Base-by-base conservation (phyloP, 257 asterid species). In the Solanum virginianum region DNA sequence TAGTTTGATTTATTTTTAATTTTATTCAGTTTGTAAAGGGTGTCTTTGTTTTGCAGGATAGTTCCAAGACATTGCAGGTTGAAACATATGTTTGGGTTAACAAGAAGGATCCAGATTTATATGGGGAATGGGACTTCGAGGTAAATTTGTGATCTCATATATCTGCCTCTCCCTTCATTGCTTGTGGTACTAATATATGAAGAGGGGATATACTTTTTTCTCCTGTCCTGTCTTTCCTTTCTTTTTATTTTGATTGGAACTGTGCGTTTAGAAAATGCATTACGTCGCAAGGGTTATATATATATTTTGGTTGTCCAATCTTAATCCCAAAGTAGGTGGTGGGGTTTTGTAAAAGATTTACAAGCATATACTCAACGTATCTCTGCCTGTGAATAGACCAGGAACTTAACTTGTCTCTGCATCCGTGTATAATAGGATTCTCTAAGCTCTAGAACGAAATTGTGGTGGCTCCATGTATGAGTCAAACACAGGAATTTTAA, bases 111-210 rank as follows among this genome's bases (percentile, higher is more conserved):
- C 98, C 98, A n/a, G 80, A 90, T 85, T 86, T 95, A 87, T 86
- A 89, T 47, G 98, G 98, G 59, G 91, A 90, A 68, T 95, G 98
- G 98, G 87, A 94, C 87, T 91, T 94, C 66, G 93, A 94, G 94
- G 98, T 94, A 71, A 47, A 80, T 60, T 17, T 86, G 80, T 0
- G 49, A 65, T 69, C 53, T 47, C n/a, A 56, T 66, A 12, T 81
- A 14, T 70, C 51, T 65, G 54, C 66, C 16, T 16, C 20, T 77
- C 81, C 16, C 45, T 77, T 77, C 43, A 1, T 51, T 10, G 17
- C 82, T 77, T 77, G 82, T 26, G 53, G 45, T 13, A 15, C 63
- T 51, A 51, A 26, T 18, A 26, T 77, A 75, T 11, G 1, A 47
- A 75, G 59, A 51, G 7, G 59, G 16, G 8, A 26, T 8, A 26